phyloP scores from a whole-genome alignment of 345 rosid species.

The Eucalyptus polybractea region DNA sequence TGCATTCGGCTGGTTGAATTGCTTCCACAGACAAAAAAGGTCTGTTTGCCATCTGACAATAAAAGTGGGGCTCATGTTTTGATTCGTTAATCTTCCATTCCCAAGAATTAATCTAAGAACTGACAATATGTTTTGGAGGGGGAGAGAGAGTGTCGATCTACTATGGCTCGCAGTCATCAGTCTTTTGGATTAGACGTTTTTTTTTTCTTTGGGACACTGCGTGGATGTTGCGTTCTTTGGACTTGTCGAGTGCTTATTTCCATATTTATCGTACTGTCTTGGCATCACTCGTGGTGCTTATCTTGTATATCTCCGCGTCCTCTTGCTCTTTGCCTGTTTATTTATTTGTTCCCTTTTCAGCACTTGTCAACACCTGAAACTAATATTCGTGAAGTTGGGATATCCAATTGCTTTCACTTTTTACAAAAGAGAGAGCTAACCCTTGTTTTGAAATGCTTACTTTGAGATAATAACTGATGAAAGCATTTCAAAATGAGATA shows the following conservation, averaged over 20 bases:
- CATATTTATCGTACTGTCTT: not conserved
- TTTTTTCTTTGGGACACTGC: not conserved
- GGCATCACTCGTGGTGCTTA: not conserved
- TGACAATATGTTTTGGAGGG: not conserved
- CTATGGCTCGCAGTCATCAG: not conserved
- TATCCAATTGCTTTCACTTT: not conserved
- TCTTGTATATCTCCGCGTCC: not conserved
- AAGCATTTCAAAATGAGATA: not conserved
- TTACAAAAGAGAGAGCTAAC: not conserved
- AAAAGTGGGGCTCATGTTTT: not conserved
- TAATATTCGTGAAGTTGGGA: not conserved
- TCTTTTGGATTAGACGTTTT: not conserved
- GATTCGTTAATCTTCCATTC: not conserved
- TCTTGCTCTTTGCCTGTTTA: not conserved
- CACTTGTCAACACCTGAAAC: not conserved
- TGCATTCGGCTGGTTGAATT: not conserved
- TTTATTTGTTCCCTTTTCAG: not conserved
- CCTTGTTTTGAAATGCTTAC: not conserved
- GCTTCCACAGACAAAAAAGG: not conserved
- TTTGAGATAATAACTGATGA: not conserved
- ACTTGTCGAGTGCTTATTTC: not conserved
- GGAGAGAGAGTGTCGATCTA: not conserved
- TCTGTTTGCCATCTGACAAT: not conserved
- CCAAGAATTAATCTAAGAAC: not conserved
- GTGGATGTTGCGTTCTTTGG: not conserved